Percentiles rank a stretch among this genome's conserved stretches.
Conservation (phyloP, 2,329 filamentous ascomycete genomes). For the Aspergillus vadensis region DNA sequence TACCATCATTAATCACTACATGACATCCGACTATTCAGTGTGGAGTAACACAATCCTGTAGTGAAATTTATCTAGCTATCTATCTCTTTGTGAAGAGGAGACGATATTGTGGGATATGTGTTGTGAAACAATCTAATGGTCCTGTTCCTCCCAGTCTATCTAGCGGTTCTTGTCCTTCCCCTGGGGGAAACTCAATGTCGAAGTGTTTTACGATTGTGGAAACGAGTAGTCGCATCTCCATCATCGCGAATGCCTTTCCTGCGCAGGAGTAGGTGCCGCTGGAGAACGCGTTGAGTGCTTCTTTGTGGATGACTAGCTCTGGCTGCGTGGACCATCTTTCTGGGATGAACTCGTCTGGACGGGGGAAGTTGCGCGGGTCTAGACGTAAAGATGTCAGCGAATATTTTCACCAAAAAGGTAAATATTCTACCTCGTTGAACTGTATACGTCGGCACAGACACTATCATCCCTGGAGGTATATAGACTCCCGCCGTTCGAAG, state of each 20-base stretch:
- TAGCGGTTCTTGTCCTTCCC: slow-evolving; percentile 4
- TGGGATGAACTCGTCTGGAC: slow-evolving; percentile 13
- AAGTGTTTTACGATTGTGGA: slow-evolving; percentile 13
- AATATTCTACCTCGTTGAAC: slow-evolving; percentile 8
- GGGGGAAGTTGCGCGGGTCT: slow-evolving; percentile 12
- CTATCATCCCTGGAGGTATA: slow-evolving; percentile 12
- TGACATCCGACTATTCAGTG: background rate
- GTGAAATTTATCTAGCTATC: background rate
- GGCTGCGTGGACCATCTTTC: slow-evolving; percentile 13
- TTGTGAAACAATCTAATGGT: slow-evolving; percentile 12
- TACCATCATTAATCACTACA: background rate
- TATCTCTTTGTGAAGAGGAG: slow-evolving; percentile 12
- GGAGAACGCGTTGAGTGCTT: slow-evolving; percentile 12
- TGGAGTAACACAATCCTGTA: background rate
- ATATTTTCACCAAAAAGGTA: too few species aligned
- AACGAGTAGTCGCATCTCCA: slow-evolving; percentile 15
- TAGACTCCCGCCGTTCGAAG: slow-evolving; percentile 7
- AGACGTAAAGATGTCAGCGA: slow-evolving; percentile 1
- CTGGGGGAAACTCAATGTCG: slow-evolving; percentile 12
- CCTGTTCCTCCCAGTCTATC: slow-evolving; percentile 11
- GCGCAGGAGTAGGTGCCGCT: slow-evolving; percentile 13
- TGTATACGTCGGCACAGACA: slow-evolving; percentile 14
- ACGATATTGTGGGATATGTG: slow-evolving; percentile 11
- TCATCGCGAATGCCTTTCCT: slow-evolving; percentile 13
- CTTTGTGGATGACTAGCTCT: slow-evolving; percentile 13